Evolutionary conservation across 2,329 filamentous ascomycete species (phyloP).

Genomic region (Ophiostoma quercus): DNA sequence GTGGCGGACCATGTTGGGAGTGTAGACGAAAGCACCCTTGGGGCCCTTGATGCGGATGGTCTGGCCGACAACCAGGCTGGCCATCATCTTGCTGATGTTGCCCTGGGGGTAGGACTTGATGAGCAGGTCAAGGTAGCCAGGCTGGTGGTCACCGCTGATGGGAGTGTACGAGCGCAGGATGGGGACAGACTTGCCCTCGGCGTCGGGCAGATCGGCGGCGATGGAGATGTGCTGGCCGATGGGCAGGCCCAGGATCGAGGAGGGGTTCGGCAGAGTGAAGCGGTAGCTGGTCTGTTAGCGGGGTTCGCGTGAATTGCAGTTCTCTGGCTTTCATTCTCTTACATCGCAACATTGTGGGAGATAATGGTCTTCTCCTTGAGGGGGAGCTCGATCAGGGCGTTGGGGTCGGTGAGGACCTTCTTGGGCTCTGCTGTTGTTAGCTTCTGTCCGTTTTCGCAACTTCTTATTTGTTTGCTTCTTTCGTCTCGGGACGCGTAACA

Average conservation of each 20-base stretch:
- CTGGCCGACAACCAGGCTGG: constrained; percentile 74
- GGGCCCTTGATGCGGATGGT: constrained; percentile 86
- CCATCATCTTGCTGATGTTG: constrained; percentile 94
- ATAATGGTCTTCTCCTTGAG: constrained; percentile 92
- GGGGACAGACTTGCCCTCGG: constrained; percentile 70
- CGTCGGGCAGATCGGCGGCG: constrained; percentile 64
- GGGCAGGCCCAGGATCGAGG: constrained; percentile 83
- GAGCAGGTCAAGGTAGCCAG: constrained; percentile 89
- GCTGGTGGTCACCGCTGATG: constrained; percentile 81
- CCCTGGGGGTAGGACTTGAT: constrained; percentile 97
- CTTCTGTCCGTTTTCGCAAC: background rate
- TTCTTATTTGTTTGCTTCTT: background rate
- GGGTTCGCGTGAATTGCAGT: background rate
- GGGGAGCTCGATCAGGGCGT: constrained; percentile 84
- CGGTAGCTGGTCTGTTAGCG: constrained; percentile 59
- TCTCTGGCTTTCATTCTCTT: constrained; percentile 26
- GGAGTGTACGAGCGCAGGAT: constrained; percentile 90
- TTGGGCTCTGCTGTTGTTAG: constrained; percentile 50
- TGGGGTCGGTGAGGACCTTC: constrained; percentile 74
- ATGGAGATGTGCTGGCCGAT: constrained; percentile 99
- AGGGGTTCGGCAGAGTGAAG: constrained; percentile 73
- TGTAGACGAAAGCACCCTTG: constrained; percentile 97
- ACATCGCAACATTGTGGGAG: constrained; percentile 98
- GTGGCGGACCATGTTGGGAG: constrained; percentile 89
- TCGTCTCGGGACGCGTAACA: background rate